Percentiles rank a stretch among this genome's conserved stretches.
phyloP scores from a whole-genome alignment of 768 basidiomycete species.

The Mycena vulgaris region DNA sequence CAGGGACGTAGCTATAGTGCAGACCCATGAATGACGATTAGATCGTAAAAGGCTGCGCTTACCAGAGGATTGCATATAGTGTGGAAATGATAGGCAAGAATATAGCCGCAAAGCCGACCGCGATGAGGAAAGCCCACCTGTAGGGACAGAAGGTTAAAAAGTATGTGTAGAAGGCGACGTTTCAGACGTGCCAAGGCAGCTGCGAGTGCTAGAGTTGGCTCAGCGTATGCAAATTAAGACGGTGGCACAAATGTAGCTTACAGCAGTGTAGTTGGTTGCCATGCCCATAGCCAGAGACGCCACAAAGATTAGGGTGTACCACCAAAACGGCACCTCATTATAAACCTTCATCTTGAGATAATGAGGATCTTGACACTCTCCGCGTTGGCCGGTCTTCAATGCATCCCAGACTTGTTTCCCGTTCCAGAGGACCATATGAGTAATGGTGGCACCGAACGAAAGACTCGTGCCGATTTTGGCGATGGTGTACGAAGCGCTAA shows the following conservation, averaged over 20 bases:
- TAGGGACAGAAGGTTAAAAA: not conserved
- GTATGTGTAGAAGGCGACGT: not conserved
- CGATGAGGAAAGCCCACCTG: conserved; percentile 68
- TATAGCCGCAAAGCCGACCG: conserved; percentile 64
- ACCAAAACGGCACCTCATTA: conserved; percentile 61
- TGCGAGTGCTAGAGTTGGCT: conserved; percentile 26
- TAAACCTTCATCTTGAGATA: conserved; percentile 68
- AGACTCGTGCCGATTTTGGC: conserved; percentile 55
- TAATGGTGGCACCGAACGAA: conserved; percentile 64
- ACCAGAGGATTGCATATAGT: conserved; percentile 66
- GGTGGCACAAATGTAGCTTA: not conserved
- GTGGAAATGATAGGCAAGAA: conserved; percentile 70
- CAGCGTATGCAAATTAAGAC: not conserved
- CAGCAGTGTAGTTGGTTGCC: conserved; percentile 66
- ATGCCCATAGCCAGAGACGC: conserved; percentile 66
- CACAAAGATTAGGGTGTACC: conserved; percentile 62
- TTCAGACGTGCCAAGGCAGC: conserved; percentile 39
- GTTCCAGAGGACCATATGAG: conserved; percentile 69
- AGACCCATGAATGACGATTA: not conserved
- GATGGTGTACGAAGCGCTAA: conserved; percentile 61
- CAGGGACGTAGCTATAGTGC: conserved; percentile 30
- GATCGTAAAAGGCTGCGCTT: conserved; percentile 29
- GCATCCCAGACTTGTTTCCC: conserved; percentile 62
- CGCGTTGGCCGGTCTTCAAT: conserved; percentile 55
- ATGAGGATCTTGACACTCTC: conserved; percentile 66